phyloP scores from a whole-genome alignment of 1,139 yeast species.

The Hemisphaericaspora xylanilytica region DNA sequence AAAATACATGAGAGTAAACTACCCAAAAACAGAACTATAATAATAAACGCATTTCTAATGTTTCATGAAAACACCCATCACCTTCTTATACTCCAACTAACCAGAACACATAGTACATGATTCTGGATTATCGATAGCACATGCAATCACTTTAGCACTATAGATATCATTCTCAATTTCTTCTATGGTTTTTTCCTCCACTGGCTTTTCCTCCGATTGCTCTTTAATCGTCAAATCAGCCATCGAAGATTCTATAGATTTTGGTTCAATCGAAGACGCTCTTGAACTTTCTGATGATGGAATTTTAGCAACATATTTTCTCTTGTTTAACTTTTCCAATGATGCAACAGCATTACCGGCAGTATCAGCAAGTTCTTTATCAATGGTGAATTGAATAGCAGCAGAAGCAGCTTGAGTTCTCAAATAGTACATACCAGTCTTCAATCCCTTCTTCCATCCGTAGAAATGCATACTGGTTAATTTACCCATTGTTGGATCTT shows the following conservation, averaged over 20 bases:
- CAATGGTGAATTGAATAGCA: constrained; percentile 61
- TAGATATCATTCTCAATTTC: constrained; percentile 62
- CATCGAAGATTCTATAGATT: constrained; percentile 48
- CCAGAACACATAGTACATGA: constrained; percentile 99
- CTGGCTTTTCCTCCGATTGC: constrained; percentile 15
- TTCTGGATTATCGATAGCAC: constrained; percentile 96
- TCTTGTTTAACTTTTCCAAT: constrained; percentile 54
- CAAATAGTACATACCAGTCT: constrained; percentile 63
- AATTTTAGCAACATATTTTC: constrained; percentile 44
- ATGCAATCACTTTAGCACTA: constrained; percentile 91
- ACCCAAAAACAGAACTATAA: constrained; percentile 4
- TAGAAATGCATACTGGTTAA: constrained; percentile 60
- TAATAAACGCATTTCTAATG: not conserved
- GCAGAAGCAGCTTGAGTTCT: constrained; percentile 64
- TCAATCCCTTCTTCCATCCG: constrained; percentile 62
- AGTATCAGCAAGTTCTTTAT: constrained; percentile 31
- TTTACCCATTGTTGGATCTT: constrained; percentile 57
- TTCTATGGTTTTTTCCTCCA: constrained; percentile 16
- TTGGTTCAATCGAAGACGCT: constrained; percentile 47
- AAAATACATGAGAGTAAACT: constrained; percentile 2
- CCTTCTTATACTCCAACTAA: constrained; percentile 44
- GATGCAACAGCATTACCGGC: constrained; percentile 56
- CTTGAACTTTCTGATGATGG: constrained; percentile 30
- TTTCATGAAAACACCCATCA: not conserved
- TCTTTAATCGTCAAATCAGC: constrained; percentile 40